Evolutionary conservation across 805 yeast genomes (phyloP), one percentile per base, ranked within the genome.

Genomic region (Candida silvicultrix): DNA sequence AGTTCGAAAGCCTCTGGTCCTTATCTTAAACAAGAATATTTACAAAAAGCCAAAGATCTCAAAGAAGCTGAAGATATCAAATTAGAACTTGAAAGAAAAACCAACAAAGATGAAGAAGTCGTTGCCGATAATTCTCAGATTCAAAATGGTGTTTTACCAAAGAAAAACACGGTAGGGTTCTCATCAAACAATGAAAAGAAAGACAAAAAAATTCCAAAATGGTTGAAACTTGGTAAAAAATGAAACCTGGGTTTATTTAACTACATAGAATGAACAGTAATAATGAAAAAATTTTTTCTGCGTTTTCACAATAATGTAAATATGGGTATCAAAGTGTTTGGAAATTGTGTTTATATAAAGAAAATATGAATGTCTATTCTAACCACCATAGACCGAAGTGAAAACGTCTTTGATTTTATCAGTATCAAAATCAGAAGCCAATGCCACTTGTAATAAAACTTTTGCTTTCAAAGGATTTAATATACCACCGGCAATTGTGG

Each of bases 311-410:
- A n/a, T n/a, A n/a, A n/a, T n/a, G n/a, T n/a, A n/a, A n/a, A n/a
- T n/a, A n/a, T n/a, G n/a, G n/a, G n/a, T n/a, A n/a, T n/a, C n/a
- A n/a, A n/a, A n/a, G n/a, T n/a, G n/a, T n/a, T n/a, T n/a, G n/a
- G n/a, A n/a, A n/a, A n/a, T n/a, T n/a, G n/a, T n/a, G n/a, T n/a
- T n/a, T n/a, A n/a, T n/a, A n/a, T n/a, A n/a, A 23, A 23, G 25
- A 11, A 15, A 5, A 5, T n/a, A 32, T 32, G 16, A 16, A 32
- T 31, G 35, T 32, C n/a, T 19, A 4, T 32, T 20, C 51, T 51
- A 70, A 43, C 80, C 80, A 45, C 81, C 81, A 49, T 77, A 80
- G 7, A 77, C 83, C 3, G 75, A 74, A 15, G 60, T 59, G 55
- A 81, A 81, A 5, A 71, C 68, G 15, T 56, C 54, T 40, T 66